A percentile compares a stretch with the other conserved stretches of the same genome.
Conservation (phyloP, 495 filamentous ascomycete species). For the Opeltia flavorubescens region DNA sequence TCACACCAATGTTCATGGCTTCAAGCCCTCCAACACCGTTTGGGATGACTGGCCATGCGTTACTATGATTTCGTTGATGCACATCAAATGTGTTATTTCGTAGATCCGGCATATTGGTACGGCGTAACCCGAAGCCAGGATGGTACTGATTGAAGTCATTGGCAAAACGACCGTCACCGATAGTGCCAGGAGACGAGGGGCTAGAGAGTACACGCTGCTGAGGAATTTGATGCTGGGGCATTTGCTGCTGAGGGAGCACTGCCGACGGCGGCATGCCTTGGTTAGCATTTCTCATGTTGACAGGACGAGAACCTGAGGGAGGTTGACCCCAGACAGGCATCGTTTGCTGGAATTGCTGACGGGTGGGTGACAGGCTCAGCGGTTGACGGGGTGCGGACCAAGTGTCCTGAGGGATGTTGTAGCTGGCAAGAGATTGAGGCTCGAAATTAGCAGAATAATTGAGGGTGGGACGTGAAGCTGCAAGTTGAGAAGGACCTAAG, state of each 20-base stretch:
- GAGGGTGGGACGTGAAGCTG: no score
- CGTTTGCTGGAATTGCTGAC: slow-evolving; percentile 17
- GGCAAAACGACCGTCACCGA: slow-evolving; percentile 14
- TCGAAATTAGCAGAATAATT: slow-evolving; percentile 42
- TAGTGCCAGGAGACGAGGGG: slow-evolving; percentile 23
- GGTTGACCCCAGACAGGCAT: slow-evolving; percentile 16
- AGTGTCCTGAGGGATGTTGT: slow-evolving; percentile 43
- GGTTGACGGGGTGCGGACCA: slow-evolving; percentile 37
- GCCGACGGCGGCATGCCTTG: slow-evolving; percentile 9
- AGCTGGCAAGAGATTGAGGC: no score
- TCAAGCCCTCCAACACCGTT: slow-evolving; percentile 9
- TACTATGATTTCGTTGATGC: slow-evolving; percentile 13
- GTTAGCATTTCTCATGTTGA: slow-evolving; percentile 5
- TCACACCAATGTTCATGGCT: slow-evolving; percentile 20
- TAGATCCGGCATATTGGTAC: slow-evolving; percentile 24
- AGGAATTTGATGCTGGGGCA: slow-evolving; percentile 3
- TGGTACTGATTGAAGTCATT: slow-evolving; percentile 23
- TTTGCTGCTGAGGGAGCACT: slow-evolving; percentile 13
- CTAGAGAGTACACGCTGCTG: slow-evolving; percentile 30
- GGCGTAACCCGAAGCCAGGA: slow-evolving; percentile 25
- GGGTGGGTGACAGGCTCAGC: slow-evolving; percentile 4
- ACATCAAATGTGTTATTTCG: slow-evolving; percentile 23
- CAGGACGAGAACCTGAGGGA: slow-evolving; percentile 5
- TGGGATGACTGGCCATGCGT: slow-evolving; percentile 9
- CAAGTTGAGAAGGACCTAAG: neutral